These are phyloP conservation scores for Colletotrichum nymphaeae DNA, from an alignment of 2,329 filamentous ascomycete genomes.

Conservation along the genomic window DNA sequence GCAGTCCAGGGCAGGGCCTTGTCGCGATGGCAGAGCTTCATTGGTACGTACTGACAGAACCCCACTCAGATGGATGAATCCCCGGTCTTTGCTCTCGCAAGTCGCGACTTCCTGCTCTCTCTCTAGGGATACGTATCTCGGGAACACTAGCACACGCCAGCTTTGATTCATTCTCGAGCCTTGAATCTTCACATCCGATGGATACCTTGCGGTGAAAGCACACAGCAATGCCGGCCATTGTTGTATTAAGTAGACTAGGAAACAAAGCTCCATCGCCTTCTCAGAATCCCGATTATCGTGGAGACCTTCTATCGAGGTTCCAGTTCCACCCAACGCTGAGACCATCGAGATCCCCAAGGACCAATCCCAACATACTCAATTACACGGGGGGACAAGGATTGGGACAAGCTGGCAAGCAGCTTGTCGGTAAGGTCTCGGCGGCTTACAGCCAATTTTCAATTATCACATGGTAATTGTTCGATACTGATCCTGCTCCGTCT, in stretches of 20 bases:
- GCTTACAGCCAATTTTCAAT: background rate
- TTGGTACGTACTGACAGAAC: constrained; percentile 24
- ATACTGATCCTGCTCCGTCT: background rate
- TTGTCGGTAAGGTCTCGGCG: background rate
- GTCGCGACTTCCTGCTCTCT: background rate
- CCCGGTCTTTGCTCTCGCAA: constrained; percentile 1
- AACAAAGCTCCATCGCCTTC: background rate
- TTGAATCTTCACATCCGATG: background rate
- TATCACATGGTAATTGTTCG: constrained; percentile 28
- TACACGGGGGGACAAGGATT: background rate
- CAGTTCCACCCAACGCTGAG: constrained; percentile 1
- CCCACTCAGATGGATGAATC: constrained; percentile 17
- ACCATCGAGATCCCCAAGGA: background rate
- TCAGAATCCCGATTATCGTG: constrained; percentile 1
- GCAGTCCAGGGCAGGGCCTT: constrained; percentile 32
- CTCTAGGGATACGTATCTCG: constrained; percentile 10
- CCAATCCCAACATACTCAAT: constrained; percentile 24
- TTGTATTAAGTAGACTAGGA: background rate
- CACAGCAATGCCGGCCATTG: background rate
- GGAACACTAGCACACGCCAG: background rate
- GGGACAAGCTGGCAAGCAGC: background rate
- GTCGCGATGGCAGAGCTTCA: constrained; percentile 11
- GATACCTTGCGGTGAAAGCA: background rate
- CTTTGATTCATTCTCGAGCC: background rate
- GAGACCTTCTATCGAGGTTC: background rate